Conservation (phyloP, 1,284 basidiomycete species). For the Puccinia horiana region DNA sequence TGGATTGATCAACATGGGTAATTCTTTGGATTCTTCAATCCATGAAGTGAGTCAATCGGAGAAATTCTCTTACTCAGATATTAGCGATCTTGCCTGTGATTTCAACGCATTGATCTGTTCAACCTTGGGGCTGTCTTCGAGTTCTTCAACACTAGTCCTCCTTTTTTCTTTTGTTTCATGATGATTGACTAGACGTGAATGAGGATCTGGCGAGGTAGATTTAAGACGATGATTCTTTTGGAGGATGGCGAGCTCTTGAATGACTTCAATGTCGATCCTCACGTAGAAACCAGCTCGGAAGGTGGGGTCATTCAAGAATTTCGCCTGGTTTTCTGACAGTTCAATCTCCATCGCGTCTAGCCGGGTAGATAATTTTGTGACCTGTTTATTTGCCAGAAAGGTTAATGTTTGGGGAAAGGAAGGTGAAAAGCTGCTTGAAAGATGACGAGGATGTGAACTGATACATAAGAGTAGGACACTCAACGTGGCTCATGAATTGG, state of each 20-base stretch:
- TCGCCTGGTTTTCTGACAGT: not conserved
- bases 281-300: not conserved
- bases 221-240: not conserved
- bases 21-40: too few species aligned
- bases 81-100: not conserved
- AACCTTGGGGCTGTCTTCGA: not conserved
- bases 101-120: not conserved
- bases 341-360: not conserved
- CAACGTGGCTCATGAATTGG: slow-evolving; percentile 9
- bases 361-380: not conserved
- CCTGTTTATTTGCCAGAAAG: not conserved
- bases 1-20: not conserved
- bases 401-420: not conserved
- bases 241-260: not conserved
- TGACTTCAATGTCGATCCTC: not conserved
- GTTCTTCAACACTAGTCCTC: not conserved
- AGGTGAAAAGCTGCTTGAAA: not conserved
- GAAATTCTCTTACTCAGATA: not conserved
- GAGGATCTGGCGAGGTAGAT: not conserved
- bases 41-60: not conserved
- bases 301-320: not conserved
- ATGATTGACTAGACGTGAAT: not conserved
- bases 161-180: not conserved
- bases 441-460: not conserved
- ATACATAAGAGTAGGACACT: not conserved